Evolutionary conservation across 2,329 filamentous ascomycete genomes (phyloP), one percentile per base, ranked within the genome.

Genomic region (Bertia moriformis): DNA sequence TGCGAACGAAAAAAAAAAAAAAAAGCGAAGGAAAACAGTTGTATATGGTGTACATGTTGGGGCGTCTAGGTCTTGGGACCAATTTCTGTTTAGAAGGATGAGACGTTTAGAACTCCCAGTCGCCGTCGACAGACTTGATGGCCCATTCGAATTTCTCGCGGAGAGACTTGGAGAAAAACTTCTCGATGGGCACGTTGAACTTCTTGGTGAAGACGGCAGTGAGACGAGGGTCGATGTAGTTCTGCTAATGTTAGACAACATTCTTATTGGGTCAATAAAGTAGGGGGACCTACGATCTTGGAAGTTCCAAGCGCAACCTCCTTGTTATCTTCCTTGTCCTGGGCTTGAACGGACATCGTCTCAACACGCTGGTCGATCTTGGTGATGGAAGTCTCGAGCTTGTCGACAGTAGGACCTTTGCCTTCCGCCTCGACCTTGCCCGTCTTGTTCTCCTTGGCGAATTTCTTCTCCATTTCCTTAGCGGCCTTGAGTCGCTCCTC

Each of bases 101-200:
- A n/a, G n/a, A n/a, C n/a, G n/a, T n/a, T 61, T 73, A 98, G 52
- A 98, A 98, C 51, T 94, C 84, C 91, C 91, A 98, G 41, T 83
- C 66, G 53, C 88, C 85, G 52, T 93, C 84, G 15, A 94, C 84
- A 2, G 87, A 94, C 63, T 95, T 89, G 66, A 98, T 94, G 38
- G 91, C 91, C 91, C 91, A 98, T 57, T 91, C 85, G 60, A 98
- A 98, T 65, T 98, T 98, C 65, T 96, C 89, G 38, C 91, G 83
- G 38, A 96, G 69, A 14, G 89, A 93, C 72, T 95, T 96, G 41
- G 88, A 93, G 64, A 96, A 98, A 65, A 98, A 93, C 55, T 87
- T 91, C 65, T 98, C 91, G 47, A 98, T 94, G 1, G 91, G 89
- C 17, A 96, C 88, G 46, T 89, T 77, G 57, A 95, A 96, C 64